These are phyloP conservation scores for Scheffersomyces stipitis DNA, from an alignment of 805 yeast genomes.

Conservation along the genomic window DNA sequence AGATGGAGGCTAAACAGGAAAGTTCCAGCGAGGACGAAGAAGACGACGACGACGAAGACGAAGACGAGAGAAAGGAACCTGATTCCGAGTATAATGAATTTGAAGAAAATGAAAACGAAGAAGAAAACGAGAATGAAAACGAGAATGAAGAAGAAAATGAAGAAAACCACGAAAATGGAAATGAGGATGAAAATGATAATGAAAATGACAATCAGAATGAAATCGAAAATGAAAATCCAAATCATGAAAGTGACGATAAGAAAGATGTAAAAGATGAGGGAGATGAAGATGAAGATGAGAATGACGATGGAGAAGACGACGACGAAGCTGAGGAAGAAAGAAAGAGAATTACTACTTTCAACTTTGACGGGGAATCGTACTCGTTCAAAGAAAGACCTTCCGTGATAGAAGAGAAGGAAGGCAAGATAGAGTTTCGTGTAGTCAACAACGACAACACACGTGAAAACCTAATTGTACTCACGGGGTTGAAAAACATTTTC, in stretches of 20 bases:
- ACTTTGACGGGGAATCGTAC: constrained; percentile 76
- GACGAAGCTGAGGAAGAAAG: constrained; percentile 44
- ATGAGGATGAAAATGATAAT: constrained; percentile 15
- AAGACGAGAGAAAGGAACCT: constrained; percentile 6
- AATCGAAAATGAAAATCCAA: constrained; percentile 15
- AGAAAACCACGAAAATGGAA: constrained; percentile 21
- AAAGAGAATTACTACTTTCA: constrained; percentile 48
- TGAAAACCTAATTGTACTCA: constrained; percentile 86
- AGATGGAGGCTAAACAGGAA: constrained; percentile 16
- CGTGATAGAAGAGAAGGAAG: constrained; percentile 89
- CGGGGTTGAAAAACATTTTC: constrained; percentile 93
- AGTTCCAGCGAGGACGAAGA: constrained; percentile 20
- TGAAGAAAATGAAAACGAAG: constrained; percentile 20
- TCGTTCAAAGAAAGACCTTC: constrained; percentile 91
- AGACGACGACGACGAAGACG: constrained; percentile 8
- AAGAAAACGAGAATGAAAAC: constrained; percentile 29
- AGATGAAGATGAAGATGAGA: constrained; percentile 29
- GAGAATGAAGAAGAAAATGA: constrained; percentile 18
- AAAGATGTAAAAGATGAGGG: constrained; percentile 9
- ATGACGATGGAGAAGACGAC: constrained; percentile 41
- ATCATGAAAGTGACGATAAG: constrained; percentile 14
- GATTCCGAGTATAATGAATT: constrained; percentile 20
- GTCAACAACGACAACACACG: constrained; percentile 90
- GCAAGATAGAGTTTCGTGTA: constrained; percentile 91
- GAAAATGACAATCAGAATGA: constrained; percentile 11